Evolutionary conservation across 108 stramenopile genomes (phyloP).

Genomic region (Aureococcus anophagefferens): DNA sequence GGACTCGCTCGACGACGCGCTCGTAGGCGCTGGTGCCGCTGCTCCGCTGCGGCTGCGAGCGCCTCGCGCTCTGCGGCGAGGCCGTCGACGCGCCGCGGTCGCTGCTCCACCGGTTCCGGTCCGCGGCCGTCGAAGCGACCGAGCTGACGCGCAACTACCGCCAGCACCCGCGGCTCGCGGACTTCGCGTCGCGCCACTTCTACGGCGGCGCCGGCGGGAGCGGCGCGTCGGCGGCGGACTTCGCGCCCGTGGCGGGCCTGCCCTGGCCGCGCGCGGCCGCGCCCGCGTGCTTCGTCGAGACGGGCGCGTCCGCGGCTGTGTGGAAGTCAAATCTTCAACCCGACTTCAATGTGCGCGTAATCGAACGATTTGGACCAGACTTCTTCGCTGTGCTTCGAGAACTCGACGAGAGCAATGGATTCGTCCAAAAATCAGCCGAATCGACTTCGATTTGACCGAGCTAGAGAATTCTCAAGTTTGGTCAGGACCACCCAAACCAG

Average conservation of each 20-base stretch:
- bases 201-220: conserved; percentile 35
- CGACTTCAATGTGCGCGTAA: too few species aligned
- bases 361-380: too few species aligned
- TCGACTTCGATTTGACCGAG: too few species aligned
- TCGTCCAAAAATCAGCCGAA: too few species aligned
- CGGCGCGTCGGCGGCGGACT: not conserved
- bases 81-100: conserved; percentile 76
- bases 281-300: conserved; percentile 26
- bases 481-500: too few species aligned
- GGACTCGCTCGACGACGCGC: too few species aligned
- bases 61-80: conserved; percentile 70
- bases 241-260: not conserved
- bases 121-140: conserved; percentile 57
- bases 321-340: too few species aligned
- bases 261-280: not conserved
- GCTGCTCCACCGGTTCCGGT: conserved; percentile 53
- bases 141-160: conserved; percentile 80
- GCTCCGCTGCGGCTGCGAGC: conserved; percentile 52
- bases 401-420: too few species aligned
- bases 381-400: too few species aligned
- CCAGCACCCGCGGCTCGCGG: conserved; percentile 84
- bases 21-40: conserved; percentile 66
- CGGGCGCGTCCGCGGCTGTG: conserved; percentile 21
- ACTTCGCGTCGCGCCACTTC: conserved; percentile 72
- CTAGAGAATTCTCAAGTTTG: too few species aligned